Base-by-base conservation (phyloP, 495 filamentous ascomycete genomes). In the Aspergillus incahuasiensis region DNA sequence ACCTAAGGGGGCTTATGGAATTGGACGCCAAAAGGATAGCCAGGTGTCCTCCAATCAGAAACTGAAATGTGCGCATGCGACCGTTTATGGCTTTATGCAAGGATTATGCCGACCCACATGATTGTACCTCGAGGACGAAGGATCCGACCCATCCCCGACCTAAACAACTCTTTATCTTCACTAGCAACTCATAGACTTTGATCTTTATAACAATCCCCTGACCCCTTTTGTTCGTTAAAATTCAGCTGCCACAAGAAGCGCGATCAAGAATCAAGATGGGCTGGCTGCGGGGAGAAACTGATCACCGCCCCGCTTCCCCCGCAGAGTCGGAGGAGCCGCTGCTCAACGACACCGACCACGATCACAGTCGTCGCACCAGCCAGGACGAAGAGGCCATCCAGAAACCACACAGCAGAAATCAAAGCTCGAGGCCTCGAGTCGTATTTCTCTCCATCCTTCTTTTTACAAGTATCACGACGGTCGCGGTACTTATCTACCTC, bases 291-390 rank as follows among this genome's bases (percentile, higher is more conserved):
- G 48, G 48, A 25, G 20, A 15, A 16, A 13, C 48, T 13, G n/a
- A 16, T 16, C 28, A 13, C 16, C 34, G 32, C 34, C 48, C n/a
- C 48, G 20, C 32, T 8, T 40, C 38, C 38, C 38, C 38, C 48
- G 32, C 19, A 21, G 48, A 50, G 8, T 44, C 42, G 9, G 48
- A 49, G 24, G 46, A 50, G 48, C 48, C 48, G 20, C 19, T 50
- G 34, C 48, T 50, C 34, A 39, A 50, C 19, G 48, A 49, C 34
- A 39, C 35, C 19, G 48, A 49, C n/a, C 13, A 50, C 21, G 48
- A 40, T n/a, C 34, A 25, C 18, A 50, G 48, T 16, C 34, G 20
- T 24, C 48, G 48, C 48, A 16, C 48, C 19, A 50, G 48, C 38
- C 32, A 50, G 15, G 48, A 50, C 15, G 48, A 50, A 18, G 48